Base-by-base conservation (phyloP, 306 rosid species). In the Corylus heterophylla region DNA sequence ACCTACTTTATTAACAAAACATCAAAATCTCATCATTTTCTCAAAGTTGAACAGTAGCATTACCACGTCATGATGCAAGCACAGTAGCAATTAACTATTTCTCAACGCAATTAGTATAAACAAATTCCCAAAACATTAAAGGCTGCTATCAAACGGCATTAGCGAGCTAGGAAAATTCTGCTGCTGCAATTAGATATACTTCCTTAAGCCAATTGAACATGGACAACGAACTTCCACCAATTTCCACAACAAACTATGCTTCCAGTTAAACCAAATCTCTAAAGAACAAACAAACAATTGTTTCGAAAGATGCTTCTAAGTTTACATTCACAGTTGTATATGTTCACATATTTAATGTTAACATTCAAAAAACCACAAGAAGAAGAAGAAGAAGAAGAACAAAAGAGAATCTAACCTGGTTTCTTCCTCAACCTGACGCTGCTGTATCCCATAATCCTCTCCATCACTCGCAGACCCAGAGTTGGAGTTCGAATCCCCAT, bases 381-480 rank as follows among this genome's bases (percentile, higher is more conserved):
- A 31, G 35, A 25, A 63, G 25, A 75, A 73, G 25, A 71, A 18
- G 16, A 8, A 37, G 14, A 42, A 37, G 7, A 13, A 18, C 51
- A 29, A 9, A 42, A 4, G 10, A 48, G 4, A 39, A 37, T 67
- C 45, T 25, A 79, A 94, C 98, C 97, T 85, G 75, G 78, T 74
- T 77, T 74, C 90, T 7, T 85, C 90, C 56, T 69, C 80, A 8
- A 64, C 85, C 54, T 52, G 78, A 14, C 70, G 70, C 11, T 20
- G 83, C 2, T 88, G 84, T 2, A 55, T 27, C 22, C 44, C 81
- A 86, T 80, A 82, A 83, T 79, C 88, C 13, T 81, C 88, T 7
- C 45, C 80, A 70, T 94, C 90, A 69, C 86, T 91, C 37, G 82
- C 97, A 7, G 90, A 90, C 27, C 72, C 72, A 11, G 50, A 67